These are phyloP conservation scores for Bauhinia variegata DNA, from an alignment of 306 rosid genomes.

Conservation along the genomic window DNA sequence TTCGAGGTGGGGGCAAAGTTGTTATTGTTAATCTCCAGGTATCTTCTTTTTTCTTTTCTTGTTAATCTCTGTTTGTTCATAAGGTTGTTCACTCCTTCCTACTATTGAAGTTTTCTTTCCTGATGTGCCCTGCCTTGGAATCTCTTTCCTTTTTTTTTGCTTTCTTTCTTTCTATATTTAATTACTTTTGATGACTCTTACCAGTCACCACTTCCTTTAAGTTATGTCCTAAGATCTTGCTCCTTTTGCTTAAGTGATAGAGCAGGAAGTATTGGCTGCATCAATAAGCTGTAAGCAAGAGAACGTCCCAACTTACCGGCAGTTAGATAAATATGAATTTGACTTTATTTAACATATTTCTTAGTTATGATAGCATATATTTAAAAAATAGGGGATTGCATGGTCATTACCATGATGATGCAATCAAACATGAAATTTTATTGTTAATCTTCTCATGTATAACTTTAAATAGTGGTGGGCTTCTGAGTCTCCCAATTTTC, in stretches of 20 bases:
- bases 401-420: constrained; percentile 18
- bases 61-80: constrained; percentile 1
- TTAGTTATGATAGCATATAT: constrained; percentile 11
- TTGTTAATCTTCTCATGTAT: constrained; percentile 24
- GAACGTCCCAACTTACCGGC: constrained; percentile 19
- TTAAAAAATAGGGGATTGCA: constrained; percentile 11
- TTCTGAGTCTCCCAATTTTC: constrained; percentile 23
- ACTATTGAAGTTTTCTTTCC: constrained; percentile 23
- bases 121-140: not conserved
- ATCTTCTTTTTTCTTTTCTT: constrained; percentile 21
- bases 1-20: constrained; percentile 95
- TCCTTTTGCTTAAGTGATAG: not conserved
- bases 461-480: constrained; percentile 22
- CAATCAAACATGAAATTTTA: constrained; percentile 24
- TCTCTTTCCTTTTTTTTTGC: too few relatives aligned
- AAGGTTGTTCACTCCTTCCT: constrained; percentile 23
- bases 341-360: not conserved
- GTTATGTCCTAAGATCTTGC: not conserved
- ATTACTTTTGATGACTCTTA: not conserved
- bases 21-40: constrained; percentile 98
- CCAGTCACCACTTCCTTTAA: not conserved
- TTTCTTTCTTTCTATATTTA: too few relatives aligned
- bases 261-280: constrained; percentile 18
- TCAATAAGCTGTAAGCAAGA: constrained; percentile 12
- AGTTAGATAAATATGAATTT: constrained; percentile 19